Base-by-base conservation (phyloP, 2,329 filamentous ascomycete genomes). In the Alternaria gansuensis region DNA sequence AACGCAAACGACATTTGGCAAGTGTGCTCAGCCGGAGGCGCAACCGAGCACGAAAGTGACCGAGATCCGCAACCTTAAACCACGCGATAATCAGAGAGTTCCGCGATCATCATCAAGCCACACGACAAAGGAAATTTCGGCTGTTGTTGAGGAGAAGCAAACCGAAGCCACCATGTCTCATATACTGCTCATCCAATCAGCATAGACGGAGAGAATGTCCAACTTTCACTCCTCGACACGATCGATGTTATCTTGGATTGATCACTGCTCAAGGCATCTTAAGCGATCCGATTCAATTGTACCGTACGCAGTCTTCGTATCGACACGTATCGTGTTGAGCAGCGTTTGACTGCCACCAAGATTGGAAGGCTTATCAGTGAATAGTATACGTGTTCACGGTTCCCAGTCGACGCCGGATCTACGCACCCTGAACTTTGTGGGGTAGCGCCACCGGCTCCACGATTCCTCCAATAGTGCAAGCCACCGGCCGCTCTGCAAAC, bases 401-500 rank as follows among this genome's bases (percentile, higher is more conserved):
- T 39, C 37, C 21, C 24, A 8, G 31, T 43, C 26, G 36, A 33
- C 54, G 26, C 36, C 44, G 31, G 44, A 36, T 29, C 26, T 23
- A 31, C 41, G 26, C 33, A 24, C 43, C 9, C 44, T 28, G 33
- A 48, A 43, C 36, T 49, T 54, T 49, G 31, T 54, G 37, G 51
- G 51, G 26, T 58, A 58, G 55, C 37, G 44, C 17, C 7, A 43
- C 37, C 37, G 55, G 51, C 55, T 53, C 55, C 51, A 37, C 51
- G 34, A 26, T 33, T 24, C 21, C 39, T 36, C 24, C 9, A 53
- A n/a, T 52, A 40, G 33, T 41, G 54, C 36, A 44, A 49, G 37
- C 51, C 28, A 54, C 44, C 17, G 44, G 29, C 31, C 41, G 26
- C 37, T 23, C 37, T 23, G 21, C 36, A n/a, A 49, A 41, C 31